Evolutionary conservation across 371 early-diverging fungal species (phyloP).

Genomic region (Lichtheimia hyalospora): DNA sequence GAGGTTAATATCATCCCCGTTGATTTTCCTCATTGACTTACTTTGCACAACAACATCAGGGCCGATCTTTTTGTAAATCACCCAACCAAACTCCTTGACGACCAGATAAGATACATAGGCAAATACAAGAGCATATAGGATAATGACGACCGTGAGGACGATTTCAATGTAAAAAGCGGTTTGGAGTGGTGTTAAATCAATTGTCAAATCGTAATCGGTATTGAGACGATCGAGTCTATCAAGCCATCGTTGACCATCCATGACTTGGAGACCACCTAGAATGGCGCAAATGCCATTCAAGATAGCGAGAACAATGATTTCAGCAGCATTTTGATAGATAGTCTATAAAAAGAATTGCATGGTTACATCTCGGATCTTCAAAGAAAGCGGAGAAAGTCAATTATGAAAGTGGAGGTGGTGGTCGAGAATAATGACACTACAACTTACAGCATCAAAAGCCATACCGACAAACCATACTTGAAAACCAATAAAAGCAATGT

Average conservation of each 20-base stretch:
- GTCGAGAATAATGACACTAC: neutral
- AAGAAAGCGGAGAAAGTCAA: neutral
- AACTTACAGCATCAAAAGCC: conserved; percentile 52
- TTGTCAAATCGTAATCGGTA: neutral
- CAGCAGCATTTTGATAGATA: conserved; percentile 42
- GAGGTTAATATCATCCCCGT: neutral
- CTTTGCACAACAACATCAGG: conserved; percentile 46
- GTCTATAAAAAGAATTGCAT: conserved; percentile 23
- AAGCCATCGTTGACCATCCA: conserved; percentile 42
- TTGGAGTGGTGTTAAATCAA: conserved; percentile 21
- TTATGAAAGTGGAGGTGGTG: neutral
- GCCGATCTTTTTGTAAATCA: conserved; percentile 52
- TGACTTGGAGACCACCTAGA: conserved; percentile 39
- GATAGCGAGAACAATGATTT: conserved; percentile 36
- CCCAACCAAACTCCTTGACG: conserved; percentile 47
- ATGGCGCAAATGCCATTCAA: conserved; percentile 43
- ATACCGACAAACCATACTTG: conserved; percentile 48
- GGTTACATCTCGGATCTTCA: neutral
- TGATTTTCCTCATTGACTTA: conserved; percentile 12
- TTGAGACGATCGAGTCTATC: conserved; percentile 4
- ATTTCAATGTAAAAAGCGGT: conserved; percentile 43
- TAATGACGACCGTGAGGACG: conserved; percentile 28
- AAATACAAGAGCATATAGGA: conserved; percentile 31
- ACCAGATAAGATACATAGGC: conserved; percentile 38
- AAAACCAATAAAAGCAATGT: conserved; percentile 48